These are phyloP conservation scores for Xylaria sp. DNA, from an alignment of 2,329 filamentous ascomycete species.

Conservation along the genomic window DNA sequence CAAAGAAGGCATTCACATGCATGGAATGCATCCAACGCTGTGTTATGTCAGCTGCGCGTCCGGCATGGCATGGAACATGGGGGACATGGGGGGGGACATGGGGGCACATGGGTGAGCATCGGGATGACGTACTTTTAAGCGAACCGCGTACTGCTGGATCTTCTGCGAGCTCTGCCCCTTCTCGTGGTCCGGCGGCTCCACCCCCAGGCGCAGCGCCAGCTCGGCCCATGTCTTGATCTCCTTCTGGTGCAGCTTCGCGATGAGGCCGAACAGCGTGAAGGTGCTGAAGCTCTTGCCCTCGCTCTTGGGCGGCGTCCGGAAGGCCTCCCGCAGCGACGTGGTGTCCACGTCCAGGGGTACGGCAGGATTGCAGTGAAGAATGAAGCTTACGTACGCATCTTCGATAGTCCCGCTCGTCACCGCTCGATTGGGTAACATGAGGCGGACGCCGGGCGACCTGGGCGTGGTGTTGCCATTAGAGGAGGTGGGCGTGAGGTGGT, in stretches of 20 bases:
- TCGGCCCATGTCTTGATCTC: conserved; percentile 93
- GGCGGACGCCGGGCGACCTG: conserved; percentile 25
- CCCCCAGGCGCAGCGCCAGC: conserved; percentile 78
- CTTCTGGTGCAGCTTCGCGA: conserved; percentile 70
- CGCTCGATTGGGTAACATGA: conserved; percentile 57
- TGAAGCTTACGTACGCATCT: conserved; percentile 76
- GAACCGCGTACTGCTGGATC: conserved; percentile 88
- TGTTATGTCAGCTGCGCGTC: conserved; percentile 34
- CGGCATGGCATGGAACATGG: not conserved
- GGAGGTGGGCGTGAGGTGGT: conserved; percentile 27
- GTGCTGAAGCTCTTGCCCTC: conserved; percentile 82
- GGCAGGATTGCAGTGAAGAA: conserved; percentile 85
- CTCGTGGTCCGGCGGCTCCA: conserved; percentile 73
- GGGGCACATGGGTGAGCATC: not conserved
- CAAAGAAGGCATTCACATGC: conserved; percentile 92
- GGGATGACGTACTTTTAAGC: conserved; percentile 63
- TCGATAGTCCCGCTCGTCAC: conserved; percentile 69
- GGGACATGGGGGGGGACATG: no score
- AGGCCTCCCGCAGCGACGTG: conserved; percentile 64
- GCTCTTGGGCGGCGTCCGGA: conserved; percentile 75
- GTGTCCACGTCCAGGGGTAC: conserved; percentile 68
- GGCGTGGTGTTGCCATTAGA: conserved; percentile 28
- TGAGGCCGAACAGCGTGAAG: conserved; percentile 70
- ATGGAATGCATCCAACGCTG: conserved; percentile 93
- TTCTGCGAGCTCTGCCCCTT: conserved; percentile 90